These are phyloP conservation scores for Fusarium udum DNA, from an alignment of 2,329 filamentous ascomycete genomes.

Conservation along the genomic window DNA sequence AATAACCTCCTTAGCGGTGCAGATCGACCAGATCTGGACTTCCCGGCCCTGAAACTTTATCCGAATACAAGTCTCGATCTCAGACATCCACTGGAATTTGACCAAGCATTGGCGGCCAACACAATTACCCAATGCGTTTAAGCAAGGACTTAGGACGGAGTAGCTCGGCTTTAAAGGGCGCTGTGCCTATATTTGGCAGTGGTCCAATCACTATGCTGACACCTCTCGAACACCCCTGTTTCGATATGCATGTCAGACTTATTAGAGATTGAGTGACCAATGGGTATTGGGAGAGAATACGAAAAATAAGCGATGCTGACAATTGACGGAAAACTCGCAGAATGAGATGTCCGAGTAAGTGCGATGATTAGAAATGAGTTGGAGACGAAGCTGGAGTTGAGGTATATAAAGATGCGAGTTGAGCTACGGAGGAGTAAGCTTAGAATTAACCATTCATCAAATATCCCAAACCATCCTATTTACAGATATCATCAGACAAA, in stretches of 20 bases:
- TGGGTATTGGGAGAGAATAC: neutral
- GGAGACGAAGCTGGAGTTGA: neutral
- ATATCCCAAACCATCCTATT: neutral
- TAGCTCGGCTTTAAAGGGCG: neutral
- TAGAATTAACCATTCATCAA: neutral
- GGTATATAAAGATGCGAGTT: neutral
- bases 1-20: neutral
- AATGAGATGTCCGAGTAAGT: neutral
- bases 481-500: neutral
- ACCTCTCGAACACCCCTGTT: neutral
- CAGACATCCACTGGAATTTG: constrained; percentile 17
- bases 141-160: neutral
- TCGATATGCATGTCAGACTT: neutral
- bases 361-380: neutral
- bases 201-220: neutral
- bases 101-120: neutral
- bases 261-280: neutral
- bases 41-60: constrained; percentile 14
- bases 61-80: neutral
- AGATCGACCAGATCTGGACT: constrained; percentile 1
- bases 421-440: fast-evolving
- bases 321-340: neutral
- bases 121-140: constrained; percentile 6
- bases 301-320: constrained; percentile 6
- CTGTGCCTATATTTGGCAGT: neutral